Conservation (phyloP, 2,329 filamentous ascomycete genomes). For the Dothistroma septosporum region DNA sequence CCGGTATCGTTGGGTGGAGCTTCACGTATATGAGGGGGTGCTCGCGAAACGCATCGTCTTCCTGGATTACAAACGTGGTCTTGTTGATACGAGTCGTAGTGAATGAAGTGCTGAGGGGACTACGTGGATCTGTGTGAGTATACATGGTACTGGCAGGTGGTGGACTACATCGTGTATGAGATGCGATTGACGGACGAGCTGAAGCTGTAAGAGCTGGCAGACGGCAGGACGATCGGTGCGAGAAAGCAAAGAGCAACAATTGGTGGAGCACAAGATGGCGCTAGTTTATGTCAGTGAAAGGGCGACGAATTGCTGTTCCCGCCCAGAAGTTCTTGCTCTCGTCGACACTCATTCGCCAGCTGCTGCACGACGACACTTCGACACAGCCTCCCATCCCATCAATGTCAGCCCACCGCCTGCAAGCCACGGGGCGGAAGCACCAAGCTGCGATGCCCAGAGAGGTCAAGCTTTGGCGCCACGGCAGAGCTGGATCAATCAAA, state of each 20-base stretch:
- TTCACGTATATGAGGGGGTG: conserved; percentile 48
- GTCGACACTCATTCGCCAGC: background rate
- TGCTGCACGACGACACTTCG: background rate
- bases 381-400: background rate
- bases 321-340: background rate
- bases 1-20: conserved; percentile 31
- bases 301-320: background rate
- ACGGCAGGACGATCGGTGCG: background rate
- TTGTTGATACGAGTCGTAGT: conserved; percentile 37
- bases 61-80: conserved; percentile 44
- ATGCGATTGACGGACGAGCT: background rate
- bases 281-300: background rate
- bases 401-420: background rate
- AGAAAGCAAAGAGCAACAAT: background rate
- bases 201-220: background rate
- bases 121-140: background rate
- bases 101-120: conserved; percentile 31
- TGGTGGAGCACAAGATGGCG: background rate
- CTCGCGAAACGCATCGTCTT: conserved; percentile 44
- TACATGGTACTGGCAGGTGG: background rate
- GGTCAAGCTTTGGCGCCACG: background rate
- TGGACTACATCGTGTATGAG: background rate
- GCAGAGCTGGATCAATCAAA: background rate
- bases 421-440: background rate
- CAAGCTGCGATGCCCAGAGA: background rate